phyloP scores from a whole-genome alignment of 345 rosid genomes.

The Nasturtium officinale region DNA sequence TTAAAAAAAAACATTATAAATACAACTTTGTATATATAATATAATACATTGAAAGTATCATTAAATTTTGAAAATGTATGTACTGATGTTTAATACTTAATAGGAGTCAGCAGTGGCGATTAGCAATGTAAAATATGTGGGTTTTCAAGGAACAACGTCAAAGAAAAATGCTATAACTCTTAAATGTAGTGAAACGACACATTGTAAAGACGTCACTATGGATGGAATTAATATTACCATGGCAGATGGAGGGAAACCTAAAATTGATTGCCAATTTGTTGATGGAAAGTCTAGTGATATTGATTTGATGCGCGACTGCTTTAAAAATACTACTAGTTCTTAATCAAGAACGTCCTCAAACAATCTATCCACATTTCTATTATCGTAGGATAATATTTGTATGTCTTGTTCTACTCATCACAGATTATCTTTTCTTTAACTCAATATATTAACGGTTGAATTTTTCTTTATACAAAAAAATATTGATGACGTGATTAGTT shows the following conservation, averaged over 20 bases:
- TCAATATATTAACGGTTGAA: no score
- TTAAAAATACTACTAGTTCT: background rate
- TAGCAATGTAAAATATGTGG: slow-evolving; percentile 19
- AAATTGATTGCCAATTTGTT: slow-evolving; percentile 19
- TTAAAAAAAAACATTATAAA: background rate
- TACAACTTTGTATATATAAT: background rate
- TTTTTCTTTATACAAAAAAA: no score
- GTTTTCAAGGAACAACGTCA: slow-evolving; percentile 26
- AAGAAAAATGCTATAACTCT: slow-evolving; percentile 17
- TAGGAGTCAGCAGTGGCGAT: slow-evolving; percentile 34
- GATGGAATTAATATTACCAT: slow-evolving; percentile 27
- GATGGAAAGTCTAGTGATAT: slow-evolving; percentile 24
- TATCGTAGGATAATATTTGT: no score
- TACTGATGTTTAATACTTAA: background rate
- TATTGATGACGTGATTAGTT: no score
- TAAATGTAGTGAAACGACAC: slow-evolving; percentile 20
- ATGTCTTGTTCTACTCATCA: no score
- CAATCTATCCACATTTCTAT: no score
- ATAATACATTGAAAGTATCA: background rate
- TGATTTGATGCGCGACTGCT: slow-evolving; percentile 19
- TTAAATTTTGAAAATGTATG: background rate
- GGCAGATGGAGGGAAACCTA: slow-evolving; percentile 26
- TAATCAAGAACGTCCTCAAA: no score
- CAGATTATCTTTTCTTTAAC: no score
- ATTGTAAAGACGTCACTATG: slow-evolving; percentile 23